Conservation (phyloP, 1,139 yeast species). For the Scheffersomyces segobiensis region DNA sequence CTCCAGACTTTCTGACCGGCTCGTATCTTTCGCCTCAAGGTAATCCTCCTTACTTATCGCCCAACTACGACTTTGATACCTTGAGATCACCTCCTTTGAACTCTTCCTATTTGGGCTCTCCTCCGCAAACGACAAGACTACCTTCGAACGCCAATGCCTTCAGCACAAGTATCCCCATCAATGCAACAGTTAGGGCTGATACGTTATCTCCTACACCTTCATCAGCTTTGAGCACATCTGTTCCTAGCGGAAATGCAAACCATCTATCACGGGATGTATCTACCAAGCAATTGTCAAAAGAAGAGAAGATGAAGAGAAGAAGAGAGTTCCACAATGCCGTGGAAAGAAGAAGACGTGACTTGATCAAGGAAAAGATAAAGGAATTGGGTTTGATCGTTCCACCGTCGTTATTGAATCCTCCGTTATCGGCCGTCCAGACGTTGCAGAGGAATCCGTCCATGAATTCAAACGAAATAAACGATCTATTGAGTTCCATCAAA, state of each 20-base stretch:
- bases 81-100: slow-evolving; percentile 29
- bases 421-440: slow-evolving; percentile 47
- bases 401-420: slow-evolving; percentile 61
- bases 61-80: slow-evolving; percentile 26
- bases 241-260: slow-evolving; percentile 17
- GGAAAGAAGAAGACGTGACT: slow-evolving; percentile 74
- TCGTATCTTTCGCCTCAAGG: slow-evolving; percentile 15
- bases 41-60: slow-evolving; percentile 16
- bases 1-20: slow-evolving; percentile 13
- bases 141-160: slow-evolving; percentile 21
- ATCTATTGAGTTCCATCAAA: slow-evolving; percentile 38
- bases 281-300: slow-evolving; percentile 56
- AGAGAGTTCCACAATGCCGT: slow-evolving; percentile 82
- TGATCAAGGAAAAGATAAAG: slow-evolving; percentile 73
- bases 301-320: slow-evolving; percentile 67
- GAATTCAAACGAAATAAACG: slow-evolving; percentile 37
- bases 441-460: slow-evolving; percentile 38
- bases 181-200: slow-evolving; percentile 19
- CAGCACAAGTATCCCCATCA: slow-evolving; percentile 29
- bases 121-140: slow-evolving; percentile 26
- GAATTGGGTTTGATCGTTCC: slow-evolving; percentile 73
- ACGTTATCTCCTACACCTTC: slow-evolving; percentile 28
- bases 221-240: slow-evolving; percentile 26
- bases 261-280: slow-evolving; percentile 12
- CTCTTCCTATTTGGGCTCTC: slow-evolving; percentile 36